These are phyloP conservation scores for Waltergamsia citrina DNA, from an alignment of 2,329 filamentous ascomycete species.

Conservation along the genomic window DNA sequence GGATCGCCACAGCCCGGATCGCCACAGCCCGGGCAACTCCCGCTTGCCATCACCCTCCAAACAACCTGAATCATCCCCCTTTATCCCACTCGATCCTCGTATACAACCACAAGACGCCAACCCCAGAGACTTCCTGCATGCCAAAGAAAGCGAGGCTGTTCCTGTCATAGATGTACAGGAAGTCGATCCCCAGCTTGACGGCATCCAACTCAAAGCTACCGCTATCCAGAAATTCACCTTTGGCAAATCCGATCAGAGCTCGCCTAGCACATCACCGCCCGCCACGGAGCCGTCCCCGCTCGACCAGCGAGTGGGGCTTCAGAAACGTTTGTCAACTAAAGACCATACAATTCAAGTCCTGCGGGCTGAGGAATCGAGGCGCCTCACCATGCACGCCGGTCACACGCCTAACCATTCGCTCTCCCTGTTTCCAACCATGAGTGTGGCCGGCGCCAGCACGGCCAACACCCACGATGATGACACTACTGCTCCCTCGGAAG, in stretches of 20 bases:
- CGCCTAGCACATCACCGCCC: conserved; percentile 17
- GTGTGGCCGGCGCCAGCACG: conserved; percentile 24
- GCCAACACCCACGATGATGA: conserved; percentile 15
- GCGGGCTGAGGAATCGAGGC: conserved; percentile 34
- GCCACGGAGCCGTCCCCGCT: conserved; percentile 10
- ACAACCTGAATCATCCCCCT: conserved; percentile 24
- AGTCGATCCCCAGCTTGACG: conserved; percentile 50
- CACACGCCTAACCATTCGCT: conserved; percentile 54
- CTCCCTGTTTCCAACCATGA: conserved; percentile 36
- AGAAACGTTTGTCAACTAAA: conserved; percentile 20
- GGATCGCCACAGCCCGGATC: too few relatives aligned
- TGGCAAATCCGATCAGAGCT: conserved; percentile 21
- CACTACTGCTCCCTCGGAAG: conserved; percentile 15
- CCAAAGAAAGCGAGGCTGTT: conserved; percentile 21
- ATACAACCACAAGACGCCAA: conserved; percentile 28
- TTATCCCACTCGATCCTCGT: conserved; percentile 31
- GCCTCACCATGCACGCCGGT: conserved; percentile 52
- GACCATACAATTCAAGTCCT: conserved; percentile 35
- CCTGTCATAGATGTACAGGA: conserved; percentile 47
- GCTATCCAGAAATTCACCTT: conserved; percentile 45
- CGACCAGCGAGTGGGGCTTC: conserved; percentile 8
- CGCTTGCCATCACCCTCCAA: conserved; percentile 18
- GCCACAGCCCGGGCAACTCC: conserved; percentile 16
- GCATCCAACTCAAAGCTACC: conserved; percentile 44
- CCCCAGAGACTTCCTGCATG: conserved; percentile 24